Percentiles rank a stretch among this genome's conserved stretches.
These are phyloP conservation scores for Pleurotus cornucopiae DNA, from an alignment of 768 basidiomycete genomes.

Conservation along the genomic window DNA sequence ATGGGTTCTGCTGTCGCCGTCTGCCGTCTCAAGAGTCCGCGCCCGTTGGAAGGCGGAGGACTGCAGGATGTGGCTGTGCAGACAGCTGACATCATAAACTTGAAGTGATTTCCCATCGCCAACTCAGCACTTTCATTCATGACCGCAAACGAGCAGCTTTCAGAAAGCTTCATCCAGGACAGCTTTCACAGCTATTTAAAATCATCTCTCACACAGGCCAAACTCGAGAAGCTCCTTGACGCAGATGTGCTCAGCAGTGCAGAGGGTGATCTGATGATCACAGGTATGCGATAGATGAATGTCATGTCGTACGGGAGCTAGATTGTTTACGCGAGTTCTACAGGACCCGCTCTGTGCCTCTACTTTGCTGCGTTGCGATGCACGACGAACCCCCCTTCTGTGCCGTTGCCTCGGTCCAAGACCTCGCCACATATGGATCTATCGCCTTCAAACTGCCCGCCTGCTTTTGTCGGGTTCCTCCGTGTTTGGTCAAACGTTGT, in stretches of 20 bases:
- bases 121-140: not conserved
- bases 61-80: not conserved
- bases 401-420: constrained; percentile 69
- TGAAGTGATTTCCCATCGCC: not conserved
- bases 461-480: constrained; percentile 63
- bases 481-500: constrained; percentile 70
- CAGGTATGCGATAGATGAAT: constrained; percentile 41
- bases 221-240: constrained; percentile 69
- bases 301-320: not conserved
- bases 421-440: constrained; percentile 49
- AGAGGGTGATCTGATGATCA: constrained; percentile 82
- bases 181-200: constrained; percentile 82
- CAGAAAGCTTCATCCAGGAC: constrained; percentile 68
- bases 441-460: constrained; percentile 65
- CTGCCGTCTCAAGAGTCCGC: too few relatives aligned
- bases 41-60: too few relatives aligned
- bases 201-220: constrained; percentile 74
- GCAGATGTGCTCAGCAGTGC: constrained; percentile 71
- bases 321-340: not conserved
- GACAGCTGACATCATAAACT: not conserved
- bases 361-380: constrained; percentile 82
- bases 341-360: constrained; percentile 77
- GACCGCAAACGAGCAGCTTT: constrained; percentile 28
- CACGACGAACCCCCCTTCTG: constrained; percentile 73
- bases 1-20: too few relatives aligned